A percentile compares a stretch with the other conserved stretches of the same genome.
Evolutionary conservation across 768 basidiomycete genomes (phyloP).

Genomic region (Leccinum aurantiacum): DNA sequence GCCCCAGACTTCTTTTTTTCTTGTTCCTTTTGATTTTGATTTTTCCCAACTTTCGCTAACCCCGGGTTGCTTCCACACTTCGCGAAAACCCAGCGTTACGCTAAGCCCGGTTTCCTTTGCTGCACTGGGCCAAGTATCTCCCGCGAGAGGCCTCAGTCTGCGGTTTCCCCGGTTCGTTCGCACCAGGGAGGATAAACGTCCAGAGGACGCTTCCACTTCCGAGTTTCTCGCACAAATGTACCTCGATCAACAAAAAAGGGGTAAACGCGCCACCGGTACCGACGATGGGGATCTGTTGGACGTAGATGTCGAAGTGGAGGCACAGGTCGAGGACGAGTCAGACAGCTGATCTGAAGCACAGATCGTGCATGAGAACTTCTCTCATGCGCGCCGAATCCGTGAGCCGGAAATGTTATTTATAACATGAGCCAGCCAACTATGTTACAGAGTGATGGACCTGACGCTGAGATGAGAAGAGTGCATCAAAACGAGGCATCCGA

Average conservation of each 20-base stretch:
- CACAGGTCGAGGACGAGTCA: slow-evolving; percentile 31
- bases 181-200: slow-evolving; percentile 67
- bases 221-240: slow-evolving; percentile 71
- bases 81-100: slow-evolving; percentile 54
- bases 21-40: not conserved
- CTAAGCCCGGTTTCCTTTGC: slow-evolving; percentile 84
- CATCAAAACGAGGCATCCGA: not conserved
- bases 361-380: not conserved
- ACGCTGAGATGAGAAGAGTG: not conserved
- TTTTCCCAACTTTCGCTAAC: not conserved
- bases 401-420: not conserved
- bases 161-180: slow-evolving; percentile 88
- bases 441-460: not conserved
- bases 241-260: slow-evolving; percentile 53
- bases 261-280: slow-evolving; percentile 34
- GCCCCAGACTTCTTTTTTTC: slow-evolving; percentile 11
- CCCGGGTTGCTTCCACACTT: not conserved
- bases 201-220: slow-evolving; percentile 71
- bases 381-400: not conserved
- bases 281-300: slow-evolving; percentile 67
- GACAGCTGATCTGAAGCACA: slow-evolving; percentile 16
- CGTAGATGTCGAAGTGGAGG: slow-evolving; percentile 37
- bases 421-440: not conserved
- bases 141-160: slow-evolving; percentile 67
- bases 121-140: slow-evolving; percentile 60